phyloP scores from a whole-genome alignment of 2,329 filamentous ascomycete genomes.

The Emmonsiellopsis sp. region DNA sequence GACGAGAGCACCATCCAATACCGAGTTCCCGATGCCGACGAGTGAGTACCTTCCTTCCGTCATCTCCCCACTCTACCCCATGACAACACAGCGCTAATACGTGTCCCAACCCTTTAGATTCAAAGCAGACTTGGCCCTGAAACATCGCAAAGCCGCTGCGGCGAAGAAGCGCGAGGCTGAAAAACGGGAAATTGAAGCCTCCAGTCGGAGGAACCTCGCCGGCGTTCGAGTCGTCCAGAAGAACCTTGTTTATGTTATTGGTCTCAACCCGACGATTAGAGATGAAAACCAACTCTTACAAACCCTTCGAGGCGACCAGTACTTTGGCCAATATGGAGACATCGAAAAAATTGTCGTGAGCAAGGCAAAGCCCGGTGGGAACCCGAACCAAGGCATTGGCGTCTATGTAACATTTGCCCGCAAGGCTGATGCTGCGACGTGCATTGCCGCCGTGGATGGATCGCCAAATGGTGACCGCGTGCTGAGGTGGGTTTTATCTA shows the following conservation, averaged over 20 bases:
- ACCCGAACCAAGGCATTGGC: conserved; percentile 73
- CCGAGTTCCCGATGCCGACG: conserved; percentile 89
- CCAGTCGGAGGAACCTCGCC: conserved; percentile 90
- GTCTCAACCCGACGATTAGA: conserved; percentile 79
- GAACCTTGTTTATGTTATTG: conserved; percentile 96
- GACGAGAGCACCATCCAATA: conserved; percentile 96
- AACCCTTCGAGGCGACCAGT: conserved; percentile 80
- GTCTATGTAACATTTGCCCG: conserved; percentile 97
- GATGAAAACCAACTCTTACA: conserved; percentile 81
- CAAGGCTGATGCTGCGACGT: conserved; percentile 80
- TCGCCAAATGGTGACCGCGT: conserved; percentile 83
- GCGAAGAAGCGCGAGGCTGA: conserved; percentile 88
- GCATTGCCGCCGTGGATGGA: conserved; percentile 86
- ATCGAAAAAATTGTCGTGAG: conserved; percentile 99
- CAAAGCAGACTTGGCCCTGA: conserved; percentile 46
- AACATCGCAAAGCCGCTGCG: conserved; percentile 87
- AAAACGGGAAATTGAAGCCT: conserved; percentile 90
- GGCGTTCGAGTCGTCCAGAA: conserved; percentile 95
- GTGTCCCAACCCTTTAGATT: conserved; percentile 26
- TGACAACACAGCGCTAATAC: conserved; percentile 1
- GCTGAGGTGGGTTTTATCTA: conserved; percentile 57
- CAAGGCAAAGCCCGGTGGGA: conserved; percentile 71
- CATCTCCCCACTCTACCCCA: neutral
- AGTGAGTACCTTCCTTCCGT: conserved; percentile 52
- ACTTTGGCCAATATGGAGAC: conserved; percentile 96